Conservation (phyloP, 78 protist species). For the Speleostelium caveatum region DNA sequence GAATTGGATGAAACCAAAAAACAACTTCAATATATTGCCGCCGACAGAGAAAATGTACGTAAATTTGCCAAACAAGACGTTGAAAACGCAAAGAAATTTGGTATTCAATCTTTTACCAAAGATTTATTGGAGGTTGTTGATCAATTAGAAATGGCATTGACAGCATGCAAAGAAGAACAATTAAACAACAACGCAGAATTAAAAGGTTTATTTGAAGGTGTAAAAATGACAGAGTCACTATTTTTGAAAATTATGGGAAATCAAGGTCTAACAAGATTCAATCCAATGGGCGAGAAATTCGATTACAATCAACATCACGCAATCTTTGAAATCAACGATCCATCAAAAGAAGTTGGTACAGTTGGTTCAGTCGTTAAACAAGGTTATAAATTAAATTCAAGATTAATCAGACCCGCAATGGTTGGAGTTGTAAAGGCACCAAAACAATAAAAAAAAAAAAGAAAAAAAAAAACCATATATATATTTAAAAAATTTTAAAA, state of each 20-base stretch:
- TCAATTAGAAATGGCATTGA: constrained; percentile 67
- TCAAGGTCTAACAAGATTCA: constrained; percentile 38
- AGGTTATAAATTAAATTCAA: constrained; percentile 59
- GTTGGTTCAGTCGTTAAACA: constrained; percentile 41
- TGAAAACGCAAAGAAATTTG: constrained; percentile 75
- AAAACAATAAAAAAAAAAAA: not conserved
- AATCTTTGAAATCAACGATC: constrained; percentile 53
- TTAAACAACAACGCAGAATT: constrained; percentile 27
- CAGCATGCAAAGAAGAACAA: constrained; percentile 8
- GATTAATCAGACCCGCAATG: constrained; percentile 64
- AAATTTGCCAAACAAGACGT: constrained; percentile 44
- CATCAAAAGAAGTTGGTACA: constrained; percentile 49
- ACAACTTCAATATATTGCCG: constrained; percentile 63
- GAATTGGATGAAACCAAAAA: constrained; percentile 67
- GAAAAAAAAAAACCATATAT: no score
- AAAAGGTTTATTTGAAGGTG: constrained; percentile 53
- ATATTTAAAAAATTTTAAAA: no score
- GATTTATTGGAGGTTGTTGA: constrained; percentile 67
- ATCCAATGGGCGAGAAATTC: constrained; percentile 74
- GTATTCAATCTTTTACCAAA: constrained; percentile 64
- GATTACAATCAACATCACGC: constrained; percentile 63
- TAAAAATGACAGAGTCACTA: constrained; percentile 62
- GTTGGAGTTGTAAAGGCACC: constrained; percentile 57
- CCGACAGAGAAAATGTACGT: constrained; percentile 74
- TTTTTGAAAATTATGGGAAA: constrained; percentile 77